Evolutionary conservation across 106 monocot species (phyloP).

Genomic region (Hemerocallis citrina): DNA sequence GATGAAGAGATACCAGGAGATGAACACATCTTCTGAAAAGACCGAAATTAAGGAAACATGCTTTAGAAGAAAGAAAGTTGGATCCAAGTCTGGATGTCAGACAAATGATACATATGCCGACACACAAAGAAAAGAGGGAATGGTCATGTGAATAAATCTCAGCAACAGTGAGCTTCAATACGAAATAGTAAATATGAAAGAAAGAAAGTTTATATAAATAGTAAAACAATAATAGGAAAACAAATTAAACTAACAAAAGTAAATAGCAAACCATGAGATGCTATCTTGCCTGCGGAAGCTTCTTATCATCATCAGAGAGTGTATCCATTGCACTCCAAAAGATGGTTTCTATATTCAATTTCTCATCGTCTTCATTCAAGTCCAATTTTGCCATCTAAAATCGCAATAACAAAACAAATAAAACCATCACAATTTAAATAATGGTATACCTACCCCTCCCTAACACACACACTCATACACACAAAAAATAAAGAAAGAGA

Average conservation of each 20-base stretch:
- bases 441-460: too few relatives aligned
- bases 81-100: too few relatives aligned
- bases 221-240: background rate
- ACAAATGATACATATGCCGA: background rate
- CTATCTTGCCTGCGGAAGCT: constrained; percentile 87
- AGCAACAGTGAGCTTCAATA: background rate
- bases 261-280: background rate
- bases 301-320: constrained; percentile 97
- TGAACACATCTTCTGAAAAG: too few relatives aligned
- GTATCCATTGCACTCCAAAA: constrained; percentile 98
- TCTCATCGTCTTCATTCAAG: constrained; percentile 86
- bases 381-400: constrained; percentile 98
- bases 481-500: background rate
- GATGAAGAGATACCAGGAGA: too few relatives aligned
- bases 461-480: background rate
- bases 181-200: background rate
- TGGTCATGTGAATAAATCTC: background rate
- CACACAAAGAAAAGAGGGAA: background rate
- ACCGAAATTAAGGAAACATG: too few relatives aligned
- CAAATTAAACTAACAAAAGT: background rate
- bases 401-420: background rate
- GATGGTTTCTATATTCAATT: constrained; percentile 77
- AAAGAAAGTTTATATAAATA: background rate
- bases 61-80: too few relatives aligned
- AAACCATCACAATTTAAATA: background rate